phyloP scores from a whole-genome alignment of 1,139 yeast genomes.

The Diutina catenulata region DNA sequence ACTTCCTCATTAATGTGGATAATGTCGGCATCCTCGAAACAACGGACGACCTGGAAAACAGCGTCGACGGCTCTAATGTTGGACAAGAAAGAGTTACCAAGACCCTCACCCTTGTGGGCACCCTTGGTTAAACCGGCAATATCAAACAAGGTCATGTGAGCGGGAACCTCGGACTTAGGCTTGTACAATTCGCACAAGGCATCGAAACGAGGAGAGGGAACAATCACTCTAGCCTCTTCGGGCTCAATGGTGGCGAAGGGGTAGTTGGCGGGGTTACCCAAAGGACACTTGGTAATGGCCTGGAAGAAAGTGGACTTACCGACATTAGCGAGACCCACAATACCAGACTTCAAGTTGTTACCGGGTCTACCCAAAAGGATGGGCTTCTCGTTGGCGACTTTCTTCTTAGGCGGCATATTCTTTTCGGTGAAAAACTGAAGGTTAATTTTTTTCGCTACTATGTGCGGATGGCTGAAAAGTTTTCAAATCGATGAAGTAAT shows the following conservation, averaged over 20 bases:
- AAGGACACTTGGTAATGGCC: slow-evolving; percentile 78
- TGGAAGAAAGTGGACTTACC: slow-evolving; percentile 92
- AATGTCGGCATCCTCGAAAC: slow-evolving; percentile 96
- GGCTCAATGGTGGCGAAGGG: slow-evolving; percentile 99
- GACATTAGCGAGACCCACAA: slow-evolving; percentile 93
- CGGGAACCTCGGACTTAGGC: slow-evolving; percentile 85
- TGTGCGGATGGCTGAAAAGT: no score
- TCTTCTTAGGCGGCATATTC: slow-evolving; percentile 32
- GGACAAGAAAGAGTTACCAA: slow-evolving; percentile 95
- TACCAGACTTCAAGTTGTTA: slow-evolving; percentile 90
- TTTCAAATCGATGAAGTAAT: no score
- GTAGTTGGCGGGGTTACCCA: slow-evolving; percentile 97
- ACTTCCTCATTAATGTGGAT: slow-evolving; percentile 98
- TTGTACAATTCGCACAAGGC: slow-evolving; percentile 59
- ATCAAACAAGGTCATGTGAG: slow-evolving; percentile 87
- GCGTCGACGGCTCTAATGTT: slow-evolving; percentile 98
- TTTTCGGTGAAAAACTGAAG: no score
- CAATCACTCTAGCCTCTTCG: slow-evolving; percentile 95
- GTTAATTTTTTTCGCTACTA: no score
- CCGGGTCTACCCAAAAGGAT: slow-evolving; percentile 96
- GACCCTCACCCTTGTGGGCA: slow-evolving; percentile 95
- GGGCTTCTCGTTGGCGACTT: slow-evolving; percentile 73
- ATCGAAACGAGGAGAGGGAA: slow-evolving; percentile 87
- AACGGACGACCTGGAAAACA: slow-evolving; percentile 93
- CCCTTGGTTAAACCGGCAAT: slow-evolving; percentile 98